A percentile compares a stretch with the other conserved stretches of the same genome.
Conservation (phyloP, 2,329 filamentous ascomycete genomes). For the Aspergillus ochraceus region DNA sequence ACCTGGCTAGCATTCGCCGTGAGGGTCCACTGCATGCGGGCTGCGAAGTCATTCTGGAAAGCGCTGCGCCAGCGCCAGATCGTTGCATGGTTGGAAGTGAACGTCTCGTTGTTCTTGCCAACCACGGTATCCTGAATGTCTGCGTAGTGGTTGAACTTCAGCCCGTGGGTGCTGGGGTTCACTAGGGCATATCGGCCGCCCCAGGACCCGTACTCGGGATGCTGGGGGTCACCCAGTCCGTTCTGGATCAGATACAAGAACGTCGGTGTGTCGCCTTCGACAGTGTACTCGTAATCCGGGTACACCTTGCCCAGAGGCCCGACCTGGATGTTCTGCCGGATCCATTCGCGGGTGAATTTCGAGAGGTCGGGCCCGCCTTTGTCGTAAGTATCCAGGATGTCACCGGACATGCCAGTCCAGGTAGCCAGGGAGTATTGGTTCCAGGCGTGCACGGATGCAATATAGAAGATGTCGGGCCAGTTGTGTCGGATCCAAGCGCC, state of each 20-base stretch:
- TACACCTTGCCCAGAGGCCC: slow-evolving; percentile 49
- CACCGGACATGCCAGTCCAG: slow-evolving; percentile 47
- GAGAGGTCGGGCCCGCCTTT: background rate
- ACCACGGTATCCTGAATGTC: slow-evolving; percentile 36
- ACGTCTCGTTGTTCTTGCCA: slow-evolving; percentile 15
- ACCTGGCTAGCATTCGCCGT: background rate
- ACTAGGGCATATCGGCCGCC: slow-evolving; percentile 37
- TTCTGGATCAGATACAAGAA: slow-evolving; percentile 45
- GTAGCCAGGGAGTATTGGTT: slow-evolving; percentile 52
- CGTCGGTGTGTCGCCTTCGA: slow-evolving; percentile 50
- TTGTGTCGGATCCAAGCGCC: slow-evolving; percentile 56
- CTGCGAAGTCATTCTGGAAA: background rate
- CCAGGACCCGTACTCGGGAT: slow-evolving; percentile 45
- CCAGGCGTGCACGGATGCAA: slow-evolving; percentile 58
- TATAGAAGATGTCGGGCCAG: slow-evolving; percentile 59
- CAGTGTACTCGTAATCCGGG: slow-evolving; percentile 51
- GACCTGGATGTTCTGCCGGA: slow-evolving; percentile 55
- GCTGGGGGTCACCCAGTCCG: slow-evolving; percentile 38
- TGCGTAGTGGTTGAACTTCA: slow-evolving; percentile 25
- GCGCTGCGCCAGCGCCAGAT: background rate
- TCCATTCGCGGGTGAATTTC: slow-evolving; percentile 40
- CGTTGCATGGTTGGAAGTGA: background rate
- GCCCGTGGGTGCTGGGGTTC: background rate
- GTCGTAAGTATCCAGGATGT: slow-evolving; percentile 52
- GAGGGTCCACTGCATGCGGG: background rate